A percentile compares a stretch with the other conserved stretches of the same genome.
Evolutionary conservation across 495 filamentous ascomycete genomes (phyloP).

Genomic region (Aspergillus diversus): DNA sequence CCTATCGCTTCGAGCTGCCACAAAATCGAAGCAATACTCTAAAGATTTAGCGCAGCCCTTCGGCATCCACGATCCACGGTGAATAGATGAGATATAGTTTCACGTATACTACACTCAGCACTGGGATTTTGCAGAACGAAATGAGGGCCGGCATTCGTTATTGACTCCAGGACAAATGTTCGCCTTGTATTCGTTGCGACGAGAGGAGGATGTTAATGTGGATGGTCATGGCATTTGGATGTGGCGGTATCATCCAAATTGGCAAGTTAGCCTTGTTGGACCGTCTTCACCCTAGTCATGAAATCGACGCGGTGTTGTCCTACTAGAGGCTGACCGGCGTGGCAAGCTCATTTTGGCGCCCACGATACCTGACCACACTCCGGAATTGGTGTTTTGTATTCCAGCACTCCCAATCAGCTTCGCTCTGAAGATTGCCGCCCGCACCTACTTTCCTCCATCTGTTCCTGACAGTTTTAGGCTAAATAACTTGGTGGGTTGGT

Average conservation of each 20-base stretch:
- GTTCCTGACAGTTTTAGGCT: conserved; percentile 5
- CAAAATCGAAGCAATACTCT: not conserved
- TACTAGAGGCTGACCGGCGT: no score
- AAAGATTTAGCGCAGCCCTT: not conserved
- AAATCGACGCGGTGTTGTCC: no score
- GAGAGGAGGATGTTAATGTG: no score
- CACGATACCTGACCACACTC: no score
- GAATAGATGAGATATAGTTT: not conserved
- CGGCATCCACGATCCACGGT: not conserved
- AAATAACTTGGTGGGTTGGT: not conserved
- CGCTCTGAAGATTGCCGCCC: not conserved
- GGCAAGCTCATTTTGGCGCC: no score
- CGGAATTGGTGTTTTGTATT: no score
- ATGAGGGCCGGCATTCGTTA: not conserved
- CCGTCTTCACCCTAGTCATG: no score
- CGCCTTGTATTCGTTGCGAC: not conserved
- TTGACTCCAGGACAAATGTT: not conserved
- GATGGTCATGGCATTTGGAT: not conserved
- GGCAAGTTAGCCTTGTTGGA: no score
- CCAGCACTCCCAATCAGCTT: not conserved
- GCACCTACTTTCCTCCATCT: not conserved
- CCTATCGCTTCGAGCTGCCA: not conserved
- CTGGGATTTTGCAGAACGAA: not conserved
- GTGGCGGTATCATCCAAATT: not conserved
- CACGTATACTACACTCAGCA: not conserved